These are phyloP conservation scores for Ulmus americana DNA, from an alignment of 331 rosid genomes.

Conservation along the genomic window DNA sequence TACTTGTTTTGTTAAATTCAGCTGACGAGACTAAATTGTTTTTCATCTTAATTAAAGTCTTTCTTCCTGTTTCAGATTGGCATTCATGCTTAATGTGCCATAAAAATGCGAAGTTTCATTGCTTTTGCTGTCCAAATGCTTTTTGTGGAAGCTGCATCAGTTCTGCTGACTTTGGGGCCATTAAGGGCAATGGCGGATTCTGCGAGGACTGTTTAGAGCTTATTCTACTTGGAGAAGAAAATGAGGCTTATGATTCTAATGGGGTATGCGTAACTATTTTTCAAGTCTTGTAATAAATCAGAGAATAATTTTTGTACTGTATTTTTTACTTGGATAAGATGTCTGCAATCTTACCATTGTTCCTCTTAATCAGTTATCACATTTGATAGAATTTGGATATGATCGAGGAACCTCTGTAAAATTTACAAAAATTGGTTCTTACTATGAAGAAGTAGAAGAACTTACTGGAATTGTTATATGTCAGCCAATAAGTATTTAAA, in stretches of 20 bases:
- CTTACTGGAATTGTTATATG: no score
- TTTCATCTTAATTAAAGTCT: not conserved
- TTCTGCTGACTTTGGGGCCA: constrained; percentile 21
- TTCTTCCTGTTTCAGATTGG: constrained; percentile 31
- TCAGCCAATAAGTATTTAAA: no score
- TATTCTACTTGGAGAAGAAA: constrained; percentile 44
- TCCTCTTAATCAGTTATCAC: not conserved
- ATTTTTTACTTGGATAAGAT: not conserved
- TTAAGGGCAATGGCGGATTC: constrained; percentile 38
- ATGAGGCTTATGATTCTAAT: constrained; percentile 35
- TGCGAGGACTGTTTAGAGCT: constrained; percentile 48
- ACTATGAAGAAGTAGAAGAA: no score
- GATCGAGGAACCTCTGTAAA: not conserved
- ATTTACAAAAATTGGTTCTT: no score
- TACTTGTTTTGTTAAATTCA: no score
- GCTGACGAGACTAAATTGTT: no score
- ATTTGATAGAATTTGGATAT: not conserved
- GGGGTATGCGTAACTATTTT: constrained; percentile 42
- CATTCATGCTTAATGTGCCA: constrained; percentile 48
- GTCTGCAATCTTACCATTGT: not conserved
- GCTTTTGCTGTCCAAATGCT: constrained; percentile 53
- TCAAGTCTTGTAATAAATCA: not conserved
- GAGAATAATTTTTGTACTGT: not conserved
- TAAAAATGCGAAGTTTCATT: constrained; percentile 29
- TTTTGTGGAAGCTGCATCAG: constrained; percentile 37